Conservation (phyloP, 208 protist species). For the Phytomonas sp. region DNA sequence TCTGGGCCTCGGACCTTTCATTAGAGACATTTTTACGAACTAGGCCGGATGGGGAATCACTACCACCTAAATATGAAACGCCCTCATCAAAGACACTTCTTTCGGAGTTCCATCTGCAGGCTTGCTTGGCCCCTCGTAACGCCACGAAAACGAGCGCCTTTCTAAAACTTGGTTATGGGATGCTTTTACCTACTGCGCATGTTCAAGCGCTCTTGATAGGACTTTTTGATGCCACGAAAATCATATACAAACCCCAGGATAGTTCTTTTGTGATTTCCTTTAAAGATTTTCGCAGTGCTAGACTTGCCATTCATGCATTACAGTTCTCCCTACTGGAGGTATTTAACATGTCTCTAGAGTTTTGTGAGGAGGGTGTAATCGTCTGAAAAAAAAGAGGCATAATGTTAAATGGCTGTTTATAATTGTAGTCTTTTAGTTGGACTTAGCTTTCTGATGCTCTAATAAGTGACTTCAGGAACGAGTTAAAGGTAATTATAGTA, state of each 20-base stretch:
- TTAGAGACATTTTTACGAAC: neutral
- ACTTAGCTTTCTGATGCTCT: neutral
- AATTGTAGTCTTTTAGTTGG: neutral
- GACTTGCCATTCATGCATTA: constrained; percentile 44
- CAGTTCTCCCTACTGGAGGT: constrained; percentile 48
- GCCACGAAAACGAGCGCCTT: constrained; percentile 11
- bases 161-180: constrained; percentile 42
- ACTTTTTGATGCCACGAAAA: constrained; percentile 36
- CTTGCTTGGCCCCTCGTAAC: constrained; percentile 34
- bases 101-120: neutral
- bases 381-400: neutral
- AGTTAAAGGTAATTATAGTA: neutral
- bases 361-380: neutral
- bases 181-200: constrained; percentile 54
- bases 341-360: constrained; percentile 38
- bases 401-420: neutral
- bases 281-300: constrained; percentile 20
- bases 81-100: neutral
- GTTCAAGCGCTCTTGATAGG: constrained; percentile 49
- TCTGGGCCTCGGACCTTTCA: constrained; percentile 17
- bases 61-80: neutral
- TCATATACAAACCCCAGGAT: constrained; percentile 25
- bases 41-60: neutral
- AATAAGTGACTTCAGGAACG: neutral
- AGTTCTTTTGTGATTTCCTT: constrained; percentile 40